Percentiles rank a stretch among this genome's conserved stretches.
These are phyloP conservation scores for Arachis stenosperma DNA, from an alignment of 306 rosid species.

Conservation along the genomic window DNA sequence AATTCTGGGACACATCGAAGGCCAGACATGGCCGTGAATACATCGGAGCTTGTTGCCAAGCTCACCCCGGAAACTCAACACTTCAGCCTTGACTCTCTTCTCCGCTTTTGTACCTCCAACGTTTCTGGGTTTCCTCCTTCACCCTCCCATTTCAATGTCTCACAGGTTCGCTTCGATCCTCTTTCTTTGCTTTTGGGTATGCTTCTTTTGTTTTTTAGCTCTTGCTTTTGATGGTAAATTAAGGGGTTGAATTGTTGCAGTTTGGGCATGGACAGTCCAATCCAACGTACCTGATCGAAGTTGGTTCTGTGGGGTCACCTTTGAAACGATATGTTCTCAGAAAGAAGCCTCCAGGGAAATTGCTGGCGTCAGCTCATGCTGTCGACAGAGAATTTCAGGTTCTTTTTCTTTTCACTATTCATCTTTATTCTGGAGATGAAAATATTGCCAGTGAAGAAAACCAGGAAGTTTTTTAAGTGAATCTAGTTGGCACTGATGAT, in stretches of 20 bases:
- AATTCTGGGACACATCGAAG: constrained; percentile 6
- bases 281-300: constrained; percentile 87
- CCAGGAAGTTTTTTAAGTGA: background rate
- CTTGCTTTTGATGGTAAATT: background rate
- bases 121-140: constrained; percentile 66
- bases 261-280: constrained; percentile 95
- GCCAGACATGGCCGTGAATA: constrained; percentile 48
- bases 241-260: constrained; percentile 45
- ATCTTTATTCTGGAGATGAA: constrained; percentile 20
- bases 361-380: constrained; percentile 93
- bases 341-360: constrained; percentile 83
- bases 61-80: constrained; percentile 48
- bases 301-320: constrained; percentile 44
- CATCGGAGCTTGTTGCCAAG: constrained; percentile 46
- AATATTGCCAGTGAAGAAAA: background rate
- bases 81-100: constrained; percentile 57
- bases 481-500: background rate
- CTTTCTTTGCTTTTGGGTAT: background rate
- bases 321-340: constrained; percentile 79
- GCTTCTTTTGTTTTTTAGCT: background rate
- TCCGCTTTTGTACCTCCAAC: constrained; percentile 69
- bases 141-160: constrained; percentile 63
- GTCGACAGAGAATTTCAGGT: constrained; percentile 97
- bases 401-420: background rate
- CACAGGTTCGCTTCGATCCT: constrained; percentile 79